phyloP scores from a whole-genome alignment of 192 early-diverging fungal genomes.

The Rhizophagus sp. region DNA sequence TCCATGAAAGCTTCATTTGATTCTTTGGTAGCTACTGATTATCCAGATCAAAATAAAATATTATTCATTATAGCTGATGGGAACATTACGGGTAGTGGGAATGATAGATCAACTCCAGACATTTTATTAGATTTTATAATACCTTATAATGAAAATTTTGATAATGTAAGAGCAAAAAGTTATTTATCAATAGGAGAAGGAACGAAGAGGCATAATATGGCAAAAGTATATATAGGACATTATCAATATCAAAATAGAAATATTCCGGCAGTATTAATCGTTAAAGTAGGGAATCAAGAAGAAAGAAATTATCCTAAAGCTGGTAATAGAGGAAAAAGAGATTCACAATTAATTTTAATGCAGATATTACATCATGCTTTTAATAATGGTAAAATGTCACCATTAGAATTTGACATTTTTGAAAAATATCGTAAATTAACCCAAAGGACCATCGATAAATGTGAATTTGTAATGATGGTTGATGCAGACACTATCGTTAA shows the following conservation, averaged over 20 bases:
- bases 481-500: conserved; percentile 88
- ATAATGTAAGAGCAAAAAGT: conserved; percentile 42
- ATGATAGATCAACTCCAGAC: conserved; percentile 68
- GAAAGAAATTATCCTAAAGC: conserved; percentile 54
- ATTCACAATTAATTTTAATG: conserved; percentile 86
- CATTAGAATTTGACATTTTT: conserved; percentile 91
- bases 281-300: conserved; percentile 75
- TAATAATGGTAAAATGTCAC: conserved; percentile 83
- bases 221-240: conserved; percentile 89
- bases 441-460: conserved; percentile 81
- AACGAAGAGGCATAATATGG: conserved; percentile 87
- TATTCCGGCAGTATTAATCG: conserved; percentile 73
- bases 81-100: conserved; percentile 73
- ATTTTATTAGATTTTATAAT: conserved; percentile 42
- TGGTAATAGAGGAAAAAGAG: conserved; percentile 86
- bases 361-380: conserved; percentile 69
- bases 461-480: conserved; percentile 74
- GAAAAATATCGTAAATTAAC: conserved; percentile 73
- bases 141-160: neutral
- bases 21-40: conserved; percentile 73
- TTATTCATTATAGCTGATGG: conserved; percentile 81
- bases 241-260: conserved; percentile 69
- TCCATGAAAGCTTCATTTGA: conserved; percentile 74
- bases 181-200: conserved; percentile 91
- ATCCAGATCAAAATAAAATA: conserved; percentile 74